Conservation (phyloP, 2,329 filamentous ascomycete species). For the Calonectria crousiana region DNA sequence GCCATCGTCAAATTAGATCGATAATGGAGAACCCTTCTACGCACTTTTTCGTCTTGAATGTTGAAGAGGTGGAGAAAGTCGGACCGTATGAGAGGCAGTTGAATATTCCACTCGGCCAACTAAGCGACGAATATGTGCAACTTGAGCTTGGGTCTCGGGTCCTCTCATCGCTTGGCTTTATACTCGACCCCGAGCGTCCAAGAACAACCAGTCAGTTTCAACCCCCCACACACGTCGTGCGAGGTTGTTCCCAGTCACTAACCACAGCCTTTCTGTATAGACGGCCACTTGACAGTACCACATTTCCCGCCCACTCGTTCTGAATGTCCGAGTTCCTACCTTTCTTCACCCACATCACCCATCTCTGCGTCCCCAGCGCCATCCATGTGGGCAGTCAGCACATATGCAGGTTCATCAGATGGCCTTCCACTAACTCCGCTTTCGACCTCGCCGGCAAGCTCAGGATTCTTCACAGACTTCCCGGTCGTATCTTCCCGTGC, state of each 20-base stretch:
- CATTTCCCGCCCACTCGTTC: not conserved
- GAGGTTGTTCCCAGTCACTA: not conserved
- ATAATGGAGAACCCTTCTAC: not conserved
- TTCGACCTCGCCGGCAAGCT: not conserved
- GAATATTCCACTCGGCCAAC: slow-evolving; percentile 27
- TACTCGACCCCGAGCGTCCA: not conserved
- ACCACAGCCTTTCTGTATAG: not conserved
- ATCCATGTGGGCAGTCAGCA: not conserved
- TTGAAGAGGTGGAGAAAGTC: slow-evolving; percentile 36
- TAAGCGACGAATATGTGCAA: slow-evolving; percentile 20
- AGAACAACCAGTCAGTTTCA: not conserved
- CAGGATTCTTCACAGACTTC: not conserved
- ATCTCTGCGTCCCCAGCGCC: not conserved
- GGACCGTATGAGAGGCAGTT: slow-evolving; percentile 22
- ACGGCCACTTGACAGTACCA: not conserved
- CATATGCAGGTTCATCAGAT: not conserved
- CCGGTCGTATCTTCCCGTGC: not conserved
- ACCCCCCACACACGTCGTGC: not conserved
- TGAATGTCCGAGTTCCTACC: not conserved
- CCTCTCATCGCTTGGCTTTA: slow-evolving; percentile 27
- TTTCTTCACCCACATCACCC: not conserved
- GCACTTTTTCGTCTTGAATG: slow-evolving; percentile 23
- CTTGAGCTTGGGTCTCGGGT: slow-evolving; percentile 30
- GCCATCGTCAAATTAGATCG: slow-evolving; percentile 8
- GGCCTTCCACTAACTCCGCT: not conserved